Conservation (phyloP, 108 stramenopile species). For the Chaetoceros tenuissimus region DNA sequence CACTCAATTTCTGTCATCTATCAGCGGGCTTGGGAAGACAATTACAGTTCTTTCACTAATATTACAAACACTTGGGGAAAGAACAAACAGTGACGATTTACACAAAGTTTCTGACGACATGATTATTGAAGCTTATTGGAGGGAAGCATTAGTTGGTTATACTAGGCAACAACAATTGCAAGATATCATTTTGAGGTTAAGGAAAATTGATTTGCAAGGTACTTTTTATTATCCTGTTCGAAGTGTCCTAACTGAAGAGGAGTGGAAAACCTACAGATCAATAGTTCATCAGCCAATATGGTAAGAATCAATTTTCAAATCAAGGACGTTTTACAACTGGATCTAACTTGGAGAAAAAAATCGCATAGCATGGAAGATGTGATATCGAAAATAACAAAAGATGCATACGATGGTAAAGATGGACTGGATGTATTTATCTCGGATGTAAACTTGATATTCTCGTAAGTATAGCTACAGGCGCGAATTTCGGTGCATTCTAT, state of each 20-base stretch:
- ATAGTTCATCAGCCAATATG: not conserved
- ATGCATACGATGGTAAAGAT: not conserved
- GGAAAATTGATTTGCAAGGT: not conserved
- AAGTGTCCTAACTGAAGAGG: not conserved
- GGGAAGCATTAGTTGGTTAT: constrained; percentile 5
- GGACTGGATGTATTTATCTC: too few species aligned
- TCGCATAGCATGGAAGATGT: not conserved
- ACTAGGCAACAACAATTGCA: not conserved
- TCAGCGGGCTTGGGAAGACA: constrained; percentile 72
- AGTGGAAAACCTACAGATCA: not conserved
- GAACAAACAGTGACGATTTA: constrained; percentile 17
- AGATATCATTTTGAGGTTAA: not conserved
- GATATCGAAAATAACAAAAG: not conserved
- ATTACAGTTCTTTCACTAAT: constrained; percentile 71
- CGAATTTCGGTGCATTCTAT: too few species aligned
- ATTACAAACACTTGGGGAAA: constrained; percentile 55
- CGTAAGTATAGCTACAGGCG: too few species aligned
- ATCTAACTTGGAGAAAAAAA: too few species aligned
- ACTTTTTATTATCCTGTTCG: not conserved
- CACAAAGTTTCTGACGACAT: constrained; percentile 17
- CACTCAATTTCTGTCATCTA: too few species aligned
- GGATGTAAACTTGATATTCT: too few species aligned
- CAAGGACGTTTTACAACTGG: too few species aligned
- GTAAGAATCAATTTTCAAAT: too few species aligned
- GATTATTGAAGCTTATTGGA: constrained; percentile 62